Evolutionary conservation across 371 early-diverging fungal species (phyloP).

Genomic region (Lichtheimia ramosa): DNA sequence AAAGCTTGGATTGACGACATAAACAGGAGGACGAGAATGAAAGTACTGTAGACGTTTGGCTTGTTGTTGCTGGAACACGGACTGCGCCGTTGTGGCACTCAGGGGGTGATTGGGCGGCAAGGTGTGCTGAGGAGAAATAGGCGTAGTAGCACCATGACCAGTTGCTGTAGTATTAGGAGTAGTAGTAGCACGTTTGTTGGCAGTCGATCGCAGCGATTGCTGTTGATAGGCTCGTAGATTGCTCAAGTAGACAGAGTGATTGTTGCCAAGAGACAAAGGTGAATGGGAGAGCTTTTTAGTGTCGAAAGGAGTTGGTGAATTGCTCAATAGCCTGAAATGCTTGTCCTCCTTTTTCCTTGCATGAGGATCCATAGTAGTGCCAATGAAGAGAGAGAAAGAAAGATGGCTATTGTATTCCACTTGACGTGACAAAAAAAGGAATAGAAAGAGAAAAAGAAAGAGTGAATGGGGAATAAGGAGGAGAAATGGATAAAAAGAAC

Average conservation of each 20-base stretch:
- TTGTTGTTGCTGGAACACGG: slow-evolving; percentile 30
- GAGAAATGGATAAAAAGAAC: not conserved
- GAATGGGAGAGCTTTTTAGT: slow-evolving; percentile 5
- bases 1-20: slow-evolving; percentile 43
- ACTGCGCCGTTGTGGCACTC: slow-evolving; percentile 2
- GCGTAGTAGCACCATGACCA: not conserved
- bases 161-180: not conserved
- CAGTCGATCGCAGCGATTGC: slow-evolving; percentile 11
- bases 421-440: slow-evolving; percentile 2
- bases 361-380: slow-evolving; percentile 1
- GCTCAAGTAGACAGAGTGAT: slow-evolving; percentile 14
- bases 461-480: not conserved
- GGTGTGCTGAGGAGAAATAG: not conserved
- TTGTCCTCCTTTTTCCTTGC: slow-evolving; percentile 4
- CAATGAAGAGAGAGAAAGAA: not conserved
- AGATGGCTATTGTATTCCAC: not conserved
- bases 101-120: slow-evolving; percentile 19
- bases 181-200: not conserved
- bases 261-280: slow-evolving; percentile 12
- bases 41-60: slow-evolving; percentile 36
- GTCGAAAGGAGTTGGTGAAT: not conserved
- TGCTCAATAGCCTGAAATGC: not conserved
- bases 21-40: slow-evolving; percentile 39
- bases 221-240: slow-evolving; percentile 18
- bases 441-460: not conserved